These are phyloP conservation scores for Cicer yamashitae DNA, from an alignment of 306 rosid genomes.

Conservation along the genomic window DNA sequence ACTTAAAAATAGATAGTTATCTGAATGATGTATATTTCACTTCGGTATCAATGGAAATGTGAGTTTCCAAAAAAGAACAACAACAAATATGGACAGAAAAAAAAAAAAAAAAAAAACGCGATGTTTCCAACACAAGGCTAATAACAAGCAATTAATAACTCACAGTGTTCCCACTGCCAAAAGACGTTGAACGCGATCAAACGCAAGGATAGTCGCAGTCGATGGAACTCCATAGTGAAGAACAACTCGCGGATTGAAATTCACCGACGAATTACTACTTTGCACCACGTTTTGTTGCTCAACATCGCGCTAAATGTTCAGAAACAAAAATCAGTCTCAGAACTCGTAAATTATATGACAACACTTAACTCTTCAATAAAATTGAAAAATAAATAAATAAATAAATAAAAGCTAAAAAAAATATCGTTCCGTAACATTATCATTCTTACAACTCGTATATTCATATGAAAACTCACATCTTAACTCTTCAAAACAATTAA, in stretches of 20 bases:
- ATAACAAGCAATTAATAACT: conserved; percentile 44
- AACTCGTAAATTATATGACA: conserved; percentile 4
- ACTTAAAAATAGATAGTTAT: neutral
- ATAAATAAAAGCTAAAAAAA: neutral
- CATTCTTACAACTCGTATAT: conserved; percentile 14
- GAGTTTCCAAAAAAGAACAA: conserved; percentile 25
- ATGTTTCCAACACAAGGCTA: conserved; percentile 10
- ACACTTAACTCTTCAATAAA: conserved; percentile 10
- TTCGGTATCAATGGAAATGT: conserved; percentile 25
- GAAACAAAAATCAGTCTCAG: conserved; percentile 26
- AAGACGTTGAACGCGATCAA: conserved; percentile 72
- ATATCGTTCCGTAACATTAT: neutral
- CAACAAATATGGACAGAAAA: neutral
- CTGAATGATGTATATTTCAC: conserved; percentile 19
- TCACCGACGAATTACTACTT: conserved; percentile 47
- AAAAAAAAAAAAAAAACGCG: neutral
- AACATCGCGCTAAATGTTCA: conserved; percentile 32
- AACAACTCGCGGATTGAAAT: conserved; percentile 63
- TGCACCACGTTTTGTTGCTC: conserved; percentile 43
- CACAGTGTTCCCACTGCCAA: conserved; percentile 83
- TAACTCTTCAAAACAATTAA: conserved; percentile 3
- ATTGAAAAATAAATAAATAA: neutral
- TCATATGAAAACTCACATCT: conserved; percentile 10
- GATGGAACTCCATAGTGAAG: conserved; percentile 88
- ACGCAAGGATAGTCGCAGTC: conserved; percentile 78